Base-by-base conservation (phyloP, 179 eudicot genomes). In the Dionaea muscipula region DNA sequence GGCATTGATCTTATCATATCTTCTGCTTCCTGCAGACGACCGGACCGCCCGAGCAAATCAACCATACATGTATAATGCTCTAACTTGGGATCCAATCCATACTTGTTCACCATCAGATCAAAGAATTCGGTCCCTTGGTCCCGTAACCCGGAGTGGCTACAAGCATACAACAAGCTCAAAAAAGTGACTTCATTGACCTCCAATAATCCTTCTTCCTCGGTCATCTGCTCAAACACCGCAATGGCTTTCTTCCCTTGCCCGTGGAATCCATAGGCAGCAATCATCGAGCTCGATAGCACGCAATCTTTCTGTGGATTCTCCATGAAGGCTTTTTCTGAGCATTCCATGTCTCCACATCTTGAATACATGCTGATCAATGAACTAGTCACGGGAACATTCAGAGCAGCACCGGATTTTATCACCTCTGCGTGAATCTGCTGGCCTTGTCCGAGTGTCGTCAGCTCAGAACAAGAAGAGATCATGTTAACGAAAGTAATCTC, bases 291-390 rank as follows among this genome's bases (percentile, higher is more conserved):
- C 86, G 81, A 85, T 9, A 74, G 51, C 14, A 89, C 84, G 59
- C 68, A 54, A 68, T 89, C 89, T n/a, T 63, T 75, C 17, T 66
- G 70, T 48, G 49, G 64, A 26, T 69, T 70, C 43, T 77, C 79
- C 10, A 14, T 56, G 66, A 89, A 89, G 31, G 69, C 72, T 72
- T 69, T 85, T 22, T 67, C 59, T 13, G 97, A 81, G 24, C 85
- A 84, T 23, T 83, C 81, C 66, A 85, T 71, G 61, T 86, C 83
- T 25, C 95, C 97, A 53, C 95, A 81, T 66, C 72, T 72, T 2
- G 97, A 89, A 68, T 85, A 89, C 95, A 89, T 81, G 77, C 89
- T 86, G 57, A 89, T 66, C 26, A 89, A 62, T 10, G 95, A 70
- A 62, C 86, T 77, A 33, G 72, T 63, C 10, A 83, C 95, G 49